Evolutionary conservation across 1,139 yeast genomes (phyloP).

Genomic region (Debaryomycetaceae sp.): DNA sequence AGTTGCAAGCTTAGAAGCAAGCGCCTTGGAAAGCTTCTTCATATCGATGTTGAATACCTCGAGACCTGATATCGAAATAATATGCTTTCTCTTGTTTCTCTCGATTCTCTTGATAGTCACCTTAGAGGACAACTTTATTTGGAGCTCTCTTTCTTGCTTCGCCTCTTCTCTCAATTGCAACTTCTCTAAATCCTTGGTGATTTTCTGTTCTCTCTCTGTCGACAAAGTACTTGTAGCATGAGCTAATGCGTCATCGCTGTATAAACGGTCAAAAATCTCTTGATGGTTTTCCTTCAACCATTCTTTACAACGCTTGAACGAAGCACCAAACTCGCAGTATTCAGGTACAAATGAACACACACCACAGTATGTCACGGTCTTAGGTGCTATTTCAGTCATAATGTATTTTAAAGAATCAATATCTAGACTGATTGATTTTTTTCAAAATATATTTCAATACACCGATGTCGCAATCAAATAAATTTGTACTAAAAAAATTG

Average conservation of each 20-base stretch:
- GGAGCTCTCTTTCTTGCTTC: constrained; percentile 79
- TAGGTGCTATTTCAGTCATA: constrained; percentile 42
- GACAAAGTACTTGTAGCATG: constrained; percentile 54
- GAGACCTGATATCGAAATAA: constrained; percentile 80
- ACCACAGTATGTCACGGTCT: constrained; percentile 65
- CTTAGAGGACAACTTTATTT: constrained; percentile 73
- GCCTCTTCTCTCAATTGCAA: constrained; percentile 88
- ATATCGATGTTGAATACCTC: constrained; percentile 87
- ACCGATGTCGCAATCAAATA: constrained; percentile 3
- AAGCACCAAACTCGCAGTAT: constrained; percentile 89
- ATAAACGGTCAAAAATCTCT: constrained; percentile 56
- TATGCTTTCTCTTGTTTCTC: constrained; percentile 85
- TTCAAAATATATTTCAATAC: neutral
- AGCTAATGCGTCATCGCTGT: constrained; percentile 55
- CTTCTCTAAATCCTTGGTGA: constrained; percentile 77
- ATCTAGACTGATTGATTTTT: neutral
- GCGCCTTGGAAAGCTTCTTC: constrained; percentile 87
- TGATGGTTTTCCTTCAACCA: constrained; percentile 68
- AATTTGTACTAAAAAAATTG: neutral
- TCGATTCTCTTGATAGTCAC: constrained; percentile 84
- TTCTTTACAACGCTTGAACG: constrained; percentile 75
- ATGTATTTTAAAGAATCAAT: neutral
- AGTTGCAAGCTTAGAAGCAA: constrained; percentile 93
- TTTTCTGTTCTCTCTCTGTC: constrained; percentile 75
- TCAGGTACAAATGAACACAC: constrained; percentile 88